Conservation (phyloP, 2,329 filamentous ascomycete genomes). For the Xylogone sp. region DNA sequence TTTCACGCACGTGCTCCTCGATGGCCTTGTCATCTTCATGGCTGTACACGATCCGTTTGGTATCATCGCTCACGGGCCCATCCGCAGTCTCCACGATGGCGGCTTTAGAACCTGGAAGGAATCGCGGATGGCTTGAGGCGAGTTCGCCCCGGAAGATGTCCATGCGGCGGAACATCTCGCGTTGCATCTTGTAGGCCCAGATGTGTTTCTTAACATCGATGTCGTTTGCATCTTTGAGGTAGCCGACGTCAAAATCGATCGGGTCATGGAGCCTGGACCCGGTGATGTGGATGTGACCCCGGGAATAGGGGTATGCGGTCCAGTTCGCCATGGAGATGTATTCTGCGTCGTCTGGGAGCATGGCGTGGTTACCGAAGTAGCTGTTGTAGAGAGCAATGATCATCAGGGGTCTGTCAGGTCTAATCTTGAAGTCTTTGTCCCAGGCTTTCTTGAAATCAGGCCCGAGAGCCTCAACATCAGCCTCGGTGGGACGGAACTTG, state of each 20-base stretch:
- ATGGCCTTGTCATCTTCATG: conserved; percentile 27
- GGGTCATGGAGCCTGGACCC: conserved; percentile 32
- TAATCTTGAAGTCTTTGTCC: conserved; percentile 46
- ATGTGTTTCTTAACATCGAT: conserved; percentile 45
- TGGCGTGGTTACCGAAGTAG: conserved; percentile 40
- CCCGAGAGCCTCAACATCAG: conserved; percentile 47
- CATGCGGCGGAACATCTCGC: conserved; percentile 55
- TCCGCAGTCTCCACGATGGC: conserved; percentile 15
- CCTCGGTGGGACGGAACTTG: conserved; percentile 51
- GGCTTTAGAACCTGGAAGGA: conserved; percentile 36
- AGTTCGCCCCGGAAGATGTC: conserved; percentile 43
- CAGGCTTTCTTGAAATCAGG: conserved; percentile 47
- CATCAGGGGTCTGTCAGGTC: conserved; percentile 29
- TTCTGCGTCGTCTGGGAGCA: conserved; percentile 36
- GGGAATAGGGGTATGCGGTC: conserved; percentile 55
- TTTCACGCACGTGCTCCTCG: conserved; percentile 34
- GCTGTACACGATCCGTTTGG: conserved; percentile 26
- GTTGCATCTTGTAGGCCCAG: conserved; percentile 60
- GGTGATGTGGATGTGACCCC: conserved; percentile 56
- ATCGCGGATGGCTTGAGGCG: conserved; percentile 35
- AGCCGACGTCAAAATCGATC: conserved; percentile 52
- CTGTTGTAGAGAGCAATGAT: conserved; percentile 27
- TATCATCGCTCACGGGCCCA: no score
- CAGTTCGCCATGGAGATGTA: conserved; percentile 48
- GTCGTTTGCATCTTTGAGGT: conserved; percentile 49